A percentile compares a stretch with the other conserved stretches of the same genome.
phyloP scores from a whole-genome alignment of 1,284 basidiomycete genomes.

The Heimioporus retisporus region DNA sequence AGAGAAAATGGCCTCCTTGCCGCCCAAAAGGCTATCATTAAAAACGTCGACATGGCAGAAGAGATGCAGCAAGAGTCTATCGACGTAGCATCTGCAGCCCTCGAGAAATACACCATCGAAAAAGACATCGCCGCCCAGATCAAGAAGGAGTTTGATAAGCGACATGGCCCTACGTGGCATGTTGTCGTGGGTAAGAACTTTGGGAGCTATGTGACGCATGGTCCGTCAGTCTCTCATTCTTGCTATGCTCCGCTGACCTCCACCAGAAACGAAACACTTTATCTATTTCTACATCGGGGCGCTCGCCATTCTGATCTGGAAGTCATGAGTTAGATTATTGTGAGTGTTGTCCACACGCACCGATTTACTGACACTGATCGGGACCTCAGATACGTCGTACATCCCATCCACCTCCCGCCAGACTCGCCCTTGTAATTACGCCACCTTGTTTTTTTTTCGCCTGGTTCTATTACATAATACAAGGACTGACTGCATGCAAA shows the following conservation, averaged over 20 bases:
- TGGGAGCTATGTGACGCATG: slow-evolving; percentile 98
- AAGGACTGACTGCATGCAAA: slow-evolving; percentile 38
- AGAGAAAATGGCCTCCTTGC: slow-evolving; percentile 53
- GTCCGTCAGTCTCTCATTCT: slow-evolving; percentile 50
- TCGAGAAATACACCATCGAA: slow-evolving; percentile 94
- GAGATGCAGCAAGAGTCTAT: slow-evolving; percentile 97
- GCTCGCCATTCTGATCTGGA: slow-evolving; percentile 95
- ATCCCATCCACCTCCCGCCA: no score
- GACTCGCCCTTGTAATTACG: no score
- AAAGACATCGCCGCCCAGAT: slow-evolving; percentile 98
- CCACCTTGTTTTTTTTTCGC: no score
- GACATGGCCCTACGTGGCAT: slow-evolving; percentile 96
- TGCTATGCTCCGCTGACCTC: no score
- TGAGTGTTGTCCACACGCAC: slow-evolving; percentile 19
- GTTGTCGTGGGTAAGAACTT: slow-evolving; percentile 98
- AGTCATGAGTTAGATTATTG: slow-evolving; percentile 70
- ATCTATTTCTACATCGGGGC: slow-evolving; percentile 96
- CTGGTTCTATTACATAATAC: slow-evolving; percentile 14
- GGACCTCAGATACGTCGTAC: no score
- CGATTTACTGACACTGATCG: no score
- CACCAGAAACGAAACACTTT: slow-evolving; percentile 94
- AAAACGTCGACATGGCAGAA: slow-evolving; percentile 97
- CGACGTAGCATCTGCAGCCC: slow-evolving; percentile 86
- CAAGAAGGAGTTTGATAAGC: slow-evolving; percentile 97
- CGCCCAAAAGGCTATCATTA: slow-evolving; percentile 88